Base-by-base conservation (phyloP, 2,329 filamentous ascomycete genomes). In the Cladosporium halotolerans region DNA sequence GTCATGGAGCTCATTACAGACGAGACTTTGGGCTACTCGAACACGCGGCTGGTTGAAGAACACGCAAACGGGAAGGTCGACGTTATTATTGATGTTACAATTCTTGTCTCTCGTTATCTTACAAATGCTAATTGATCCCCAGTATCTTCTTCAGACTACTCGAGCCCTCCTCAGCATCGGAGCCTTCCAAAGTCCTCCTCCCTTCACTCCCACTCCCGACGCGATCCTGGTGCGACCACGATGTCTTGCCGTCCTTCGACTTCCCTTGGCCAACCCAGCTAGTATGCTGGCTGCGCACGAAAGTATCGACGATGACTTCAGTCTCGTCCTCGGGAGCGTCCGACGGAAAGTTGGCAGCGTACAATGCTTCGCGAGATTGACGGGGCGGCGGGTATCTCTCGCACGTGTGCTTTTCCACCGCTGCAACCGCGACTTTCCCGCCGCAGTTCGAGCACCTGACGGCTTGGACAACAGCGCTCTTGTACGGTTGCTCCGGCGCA, bases 371-470 rank as follows among this genome's bases (percentile, higher is more conserved):
- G 4, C 46, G 46, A 8, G 46, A 49, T 5, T 18, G 39, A 7
- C 23, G 23, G 5, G 23, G 23, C 23, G 11, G 39, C 39, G 39
- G 16, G n/a, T 4, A 39, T 13, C 3, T 32, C 19, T 19, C 47
- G 16, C 47, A 50, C 16, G 18, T 16, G 18, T 50, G 47, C 14
- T 19, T 40, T 2, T 14, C 16, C 0, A 50, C 39, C 2, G 40
- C 19, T 4, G 28, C 14, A 8, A 19, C 28, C 4, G 33, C 38
- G 39, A 43, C 33, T 38, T 39, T 23, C 39, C 34, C 19, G 3
- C 47, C 38, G 5, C 47, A 50, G 13, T 42, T 39, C 16, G 39
- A 36, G 47, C 47, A 50, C 11, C 32, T 50, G 16, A 50, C 36
- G 28, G 28, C 14, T 0, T 28, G 47, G 3, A 34, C 13, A 14